These are phyloP conservation scores for Litsea cubeba DNA, from an alignment of 164 flowering plant genomes.

Conservation along the genomic window DNA sequence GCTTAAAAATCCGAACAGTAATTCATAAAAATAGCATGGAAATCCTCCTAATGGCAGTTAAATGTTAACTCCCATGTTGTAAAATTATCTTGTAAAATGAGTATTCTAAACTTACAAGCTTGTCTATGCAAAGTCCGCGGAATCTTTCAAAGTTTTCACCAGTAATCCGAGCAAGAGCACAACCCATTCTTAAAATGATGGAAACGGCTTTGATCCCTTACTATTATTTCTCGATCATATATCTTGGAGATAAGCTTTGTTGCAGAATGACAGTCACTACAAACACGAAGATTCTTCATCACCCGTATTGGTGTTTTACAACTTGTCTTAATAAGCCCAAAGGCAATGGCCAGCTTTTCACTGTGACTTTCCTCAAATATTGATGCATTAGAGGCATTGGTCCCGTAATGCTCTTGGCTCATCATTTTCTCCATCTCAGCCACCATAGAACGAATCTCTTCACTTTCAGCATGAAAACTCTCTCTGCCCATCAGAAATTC, in stretches of 20 bases:
- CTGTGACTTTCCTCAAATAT: not conserved
- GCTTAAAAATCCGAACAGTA: too few relatives aligned
- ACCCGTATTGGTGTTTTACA: constrained; percentile 3
- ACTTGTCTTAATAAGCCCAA: constrained; percentile 4
- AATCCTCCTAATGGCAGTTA: too few relatives aligned
- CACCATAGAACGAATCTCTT: constrained; percentile 4
- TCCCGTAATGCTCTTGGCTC: not conserved
- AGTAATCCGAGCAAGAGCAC: constrained; percentile 4
- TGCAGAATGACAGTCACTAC: constrained; percentile 3
- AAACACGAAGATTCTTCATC: constrained; percentile 8
- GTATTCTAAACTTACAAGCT: too few relatives aligned
- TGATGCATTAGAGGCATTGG: not conserved
- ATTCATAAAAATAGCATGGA: too few relatives aligned
- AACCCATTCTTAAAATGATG: constrained; percentile 2
- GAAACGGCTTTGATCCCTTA: constrained; percentile 7
- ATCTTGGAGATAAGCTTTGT: constrained; percentile 3
- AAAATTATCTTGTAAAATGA: too few relatives aligned
- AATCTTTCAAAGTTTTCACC: not conserved
- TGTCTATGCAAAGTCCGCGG: too few relatives aligned
- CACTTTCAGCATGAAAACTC: constrained; percentile 4
- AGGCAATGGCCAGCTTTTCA: constrained; percentile 8
- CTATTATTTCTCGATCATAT: constrained; percentile 4
- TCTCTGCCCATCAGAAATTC: constrained; percentile 16
- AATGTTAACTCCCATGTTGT: too few relatives aligned
- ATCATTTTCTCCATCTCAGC: constrained; percentile 8